Evolutionary conservation across 2,329 filamentous ascomycete species (phyloP), one percentile per base, ranked within the genome.

Genomic region (Cryphonectria naterciae): DNA sequence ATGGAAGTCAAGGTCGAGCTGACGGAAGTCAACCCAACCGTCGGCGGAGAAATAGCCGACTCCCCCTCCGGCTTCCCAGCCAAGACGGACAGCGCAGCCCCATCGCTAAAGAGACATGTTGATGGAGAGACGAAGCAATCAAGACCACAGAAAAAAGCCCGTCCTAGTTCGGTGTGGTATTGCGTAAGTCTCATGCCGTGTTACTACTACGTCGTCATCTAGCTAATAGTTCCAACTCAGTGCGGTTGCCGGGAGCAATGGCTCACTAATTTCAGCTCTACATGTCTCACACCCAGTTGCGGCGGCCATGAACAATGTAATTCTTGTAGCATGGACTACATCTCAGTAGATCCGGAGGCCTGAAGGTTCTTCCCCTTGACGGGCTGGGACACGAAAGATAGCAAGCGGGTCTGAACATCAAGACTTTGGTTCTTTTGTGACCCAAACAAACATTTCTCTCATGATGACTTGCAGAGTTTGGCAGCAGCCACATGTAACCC

Each of bases 191-290:
- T 22, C 3, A 41, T 19, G 35, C 19, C 43, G 22, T 43, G 32
- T 15, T 32, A 49, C 10, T 54, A 25, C 17, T 35, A 17, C 41
- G 19, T n/a, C 22, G 15, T 22, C 43, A 41, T 35, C 41, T 49
- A 35, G 46, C 71, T 73, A 65, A 73, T 64, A 19, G 15, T 28
- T 41, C 17, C 2, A 39, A 39, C 10, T 19, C 63, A 73, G 71
- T 73, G 71, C 35, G 62, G 68, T 28, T 73, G 71, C 54, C 32
- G 41, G 39, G 70, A 54, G 32, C 66, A 68, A n/a, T 58, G 39
- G 22, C 71, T 73, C 28, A 66, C 41, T 17, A 56, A 49, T 49
- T 66, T 70, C 25, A 71, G 46, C 39, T 43, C 69, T 37, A 65
- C 37, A 4, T 73, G 71, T 65, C 54, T 64, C 56, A 65, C 68